Conservation (phyloP, 495 filamentous ascomycete species). For the Aspergillus heteromorphus region DNA sequence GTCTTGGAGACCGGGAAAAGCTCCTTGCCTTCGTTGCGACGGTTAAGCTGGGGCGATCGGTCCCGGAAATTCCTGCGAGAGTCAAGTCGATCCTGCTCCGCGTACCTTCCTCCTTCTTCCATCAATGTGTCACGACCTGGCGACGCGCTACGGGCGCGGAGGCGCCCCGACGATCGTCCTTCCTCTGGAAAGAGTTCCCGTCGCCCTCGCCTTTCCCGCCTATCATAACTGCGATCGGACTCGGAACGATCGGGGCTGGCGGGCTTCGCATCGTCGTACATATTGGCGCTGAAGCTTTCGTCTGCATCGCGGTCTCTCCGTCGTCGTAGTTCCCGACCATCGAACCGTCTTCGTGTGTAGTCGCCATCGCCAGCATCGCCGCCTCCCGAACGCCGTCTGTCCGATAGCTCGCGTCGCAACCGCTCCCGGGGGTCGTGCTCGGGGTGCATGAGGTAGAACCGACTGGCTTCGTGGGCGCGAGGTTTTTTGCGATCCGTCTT, state of each 20-base stretch:
- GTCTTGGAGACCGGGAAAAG: slow-evolving; percentile 34
- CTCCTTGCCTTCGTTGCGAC: slow-evolving; percentile 39
- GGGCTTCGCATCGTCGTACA: slow-evolving; percentile 63
- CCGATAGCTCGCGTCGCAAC: slow-evolving; percentile 43
- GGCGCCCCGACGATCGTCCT: slow-evolving; percentile 32
- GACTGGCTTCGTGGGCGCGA: slow-evolving; percentile 71
- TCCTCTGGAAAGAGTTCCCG: slow-evolving; percentile 51
- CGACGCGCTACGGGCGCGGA: slow-evolving; percentile 66
- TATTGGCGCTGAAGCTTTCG: slow-evolving; percentile 59
- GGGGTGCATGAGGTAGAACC: slow-evolving; percentile 87
- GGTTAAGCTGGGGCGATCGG: slow-evolving; percentile 30
- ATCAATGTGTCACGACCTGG: slow-evolving; percentile 59
- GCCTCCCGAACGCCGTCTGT: slow-evolving; percentile 48
- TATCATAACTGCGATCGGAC: slow-evolving; percentile 24
- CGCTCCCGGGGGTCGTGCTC: slow-evolving; percentile 80
- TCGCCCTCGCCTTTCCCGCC: slow-evolving; percentile 23
- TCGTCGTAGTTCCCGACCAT: slow-evolving; percentile 51
- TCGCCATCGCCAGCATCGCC: slow-evolving; percentile 56
- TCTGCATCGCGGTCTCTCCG: slow-evolving; percentile 47
- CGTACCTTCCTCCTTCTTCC: slow-evolving; percentile 45
- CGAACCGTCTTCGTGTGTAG: slow-evolving; percentile 52
- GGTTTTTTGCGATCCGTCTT: slow-evolving; percentile 71
- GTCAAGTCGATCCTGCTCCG: slow-evolving; percentile 33
- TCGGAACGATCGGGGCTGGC: slow-evolving; percentile 26
- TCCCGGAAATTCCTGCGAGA: slow-evolving; percentile 39